Evolutionary conservation across 768 basidiomycete genomes (phyloP).

Genomic region (Leccinum boreale): DNA sequence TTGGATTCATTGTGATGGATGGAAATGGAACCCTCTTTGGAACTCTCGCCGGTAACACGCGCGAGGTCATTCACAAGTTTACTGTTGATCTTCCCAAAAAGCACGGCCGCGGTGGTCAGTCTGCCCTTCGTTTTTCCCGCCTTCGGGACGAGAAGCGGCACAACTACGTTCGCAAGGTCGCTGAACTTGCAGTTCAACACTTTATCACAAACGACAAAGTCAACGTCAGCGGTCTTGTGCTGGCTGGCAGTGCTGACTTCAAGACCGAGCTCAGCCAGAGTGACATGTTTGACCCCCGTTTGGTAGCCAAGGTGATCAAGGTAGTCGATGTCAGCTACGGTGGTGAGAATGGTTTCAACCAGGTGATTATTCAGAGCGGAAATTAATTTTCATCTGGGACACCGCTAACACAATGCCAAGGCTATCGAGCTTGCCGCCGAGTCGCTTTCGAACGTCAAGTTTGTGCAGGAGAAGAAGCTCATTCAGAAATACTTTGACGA

Average conservation of each 20-base stretch:
- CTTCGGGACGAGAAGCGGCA: conserved; percentile 98
- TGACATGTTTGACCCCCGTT: conserved; percentile 91
- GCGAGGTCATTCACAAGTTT: conserved; percentile 97
- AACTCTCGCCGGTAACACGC: conserved; percentile 92
- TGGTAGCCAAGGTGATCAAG: conserved; percentile 92
- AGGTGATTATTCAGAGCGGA: conserved; percentile 47
- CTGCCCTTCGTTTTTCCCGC: conserved; percentile 98
- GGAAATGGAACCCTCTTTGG: conserved; percentile 98
- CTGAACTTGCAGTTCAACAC: conserved; percentile 94
- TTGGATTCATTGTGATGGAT: conserved; percentile 99
- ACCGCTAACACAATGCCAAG: conserved; percentile 34
- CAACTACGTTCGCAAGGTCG: conserved; percentile 99
- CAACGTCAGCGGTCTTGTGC: conserved; percentile 92
- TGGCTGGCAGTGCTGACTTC: conserved; percentile 97
- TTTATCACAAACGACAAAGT: conserved; percentile 98
- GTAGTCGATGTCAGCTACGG: conserved; percentile 98
- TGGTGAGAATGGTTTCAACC: conserved; percentile 98
- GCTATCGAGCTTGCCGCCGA: conserved; percentile 97
- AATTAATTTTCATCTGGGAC: neutral
- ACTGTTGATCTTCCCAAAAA: conserved; percentile 99
- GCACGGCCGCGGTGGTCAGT: conserved; percentile 99
- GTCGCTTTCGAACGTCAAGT: conserved; percentile 96
- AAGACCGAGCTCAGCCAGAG: conserved; percentile 96
- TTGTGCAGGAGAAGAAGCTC: conserved; percentile 97
- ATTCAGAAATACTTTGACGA: conserved; percentile 99